Evolutionary conservation across 129 eudicot species (phyloP).

Genomic region (Saposhnikovia divaricata): DNA sequence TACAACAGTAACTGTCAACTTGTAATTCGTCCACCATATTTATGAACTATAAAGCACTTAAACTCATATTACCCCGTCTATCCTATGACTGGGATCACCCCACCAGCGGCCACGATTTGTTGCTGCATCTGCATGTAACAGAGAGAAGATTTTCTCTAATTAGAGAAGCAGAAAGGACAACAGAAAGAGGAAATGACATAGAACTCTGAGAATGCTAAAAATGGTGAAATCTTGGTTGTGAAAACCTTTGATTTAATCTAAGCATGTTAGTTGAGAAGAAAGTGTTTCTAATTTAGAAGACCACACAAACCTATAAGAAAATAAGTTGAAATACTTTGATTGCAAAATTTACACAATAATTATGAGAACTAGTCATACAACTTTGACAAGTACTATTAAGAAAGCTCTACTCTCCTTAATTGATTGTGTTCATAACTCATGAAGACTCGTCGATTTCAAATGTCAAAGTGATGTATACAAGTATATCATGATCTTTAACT

Average conservation of each 20-base stretch:
- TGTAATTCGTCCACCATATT: too few relatives aligned
- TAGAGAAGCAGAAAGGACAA: background rate
- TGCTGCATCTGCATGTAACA: background rate
- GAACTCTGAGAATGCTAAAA: background rate
- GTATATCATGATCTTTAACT: too few relatives aligned
- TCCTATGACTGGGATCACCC: background rate
- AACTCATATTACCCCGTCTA: background rate
- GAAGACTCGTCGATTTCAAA: too few relatives aligned
- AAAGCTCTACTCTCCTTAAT: too few relatives aligned
- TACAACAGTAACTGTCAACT: too few relatives aligned
- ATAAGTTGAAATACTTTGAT: background rate
- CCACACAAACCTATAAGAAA: too few relatives aligned
- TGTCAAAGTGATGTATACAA: too few relatives aligned
- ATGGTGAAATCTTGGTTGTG: background rate
- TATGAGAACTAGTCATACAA: too few relatives aligned
- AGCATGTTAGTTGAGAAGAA: background rate
- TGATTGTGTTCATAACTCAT: too few relatives aligned
- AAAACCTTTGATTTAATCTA: background rate
- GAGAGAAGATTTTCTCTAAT: background rate
- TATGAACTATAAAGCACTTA: background rate
- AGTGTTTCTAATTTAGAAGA: background rate
- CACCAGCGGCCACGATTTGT: background rate
- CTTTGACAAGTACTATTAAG: too few relatives aligned
- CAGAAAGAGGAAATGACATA: background rate
- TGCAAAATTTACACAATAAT: too few relatives aligned